phyloP scores from a whole-genome alignment of 345 rosid genomes.

The Salix exigua region DNA sequence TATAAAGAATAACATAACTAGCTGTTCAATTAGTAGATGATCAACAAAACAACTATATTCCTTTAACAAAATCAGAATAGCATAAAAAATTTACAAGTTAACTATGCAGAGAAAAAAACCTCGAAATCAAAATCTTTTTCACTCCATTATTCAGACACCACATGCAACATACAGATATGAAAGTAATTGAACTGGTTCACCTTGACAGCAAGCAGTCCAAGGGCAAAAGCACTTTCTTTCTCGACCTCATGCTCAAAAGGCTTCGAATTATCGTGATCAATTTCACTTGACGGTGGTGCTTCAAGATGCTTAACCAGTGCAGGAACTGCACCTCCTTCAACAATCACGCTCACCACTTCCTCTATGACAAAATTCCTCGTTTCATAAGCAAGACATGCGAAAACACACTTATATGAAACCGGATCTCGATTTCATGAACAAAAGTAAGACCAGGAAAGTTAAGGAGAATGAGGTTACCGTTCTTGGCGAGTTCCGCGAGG shows the following conservation, averaged over 20 bases:
- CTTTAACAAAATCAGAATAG: background rate
- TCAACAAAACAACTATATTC: background rate
- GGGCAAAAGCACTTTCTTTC: slow-evolving; percentile 96
- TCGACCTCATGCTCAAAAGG: slow-evolving; percentile 97
- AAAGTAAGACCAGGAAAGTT: background rate
- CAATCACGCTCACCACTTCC: slow-evolving; percentile 91
- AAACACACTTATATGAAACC: background rate
- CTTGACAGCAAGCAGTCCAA: slow-evolving; percentile 97
- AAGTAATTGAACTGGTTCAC: slow-evolving; percentile 27
- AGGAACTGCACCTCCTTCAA: slow-evolving; percentile 94
- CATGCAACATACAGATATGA: background rate
- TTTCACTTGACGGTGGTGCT: slow-evolving; percentile 62
- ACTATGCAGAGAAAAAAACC: background rate
- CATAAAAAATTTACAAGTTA: background rate
- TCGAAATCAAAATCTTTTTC: background rate
- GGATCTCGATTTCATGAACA: background rate
- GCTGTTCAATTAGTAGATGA: background rate
- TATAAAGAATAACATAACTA: background rate
- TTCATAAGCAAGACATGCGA: slow-evolving; percentile 1
- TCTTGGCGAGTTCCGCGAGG: slow-evolving; percentile 96
- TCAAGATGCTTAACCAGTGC: slow-evolving; percentile 89
- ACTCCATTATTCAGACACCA: slow-evolving; percentile 2
- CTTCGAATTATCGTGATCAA: slow-evolving; percentile 35
- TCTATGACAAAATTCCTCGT: slow-evolving; percentile 38
- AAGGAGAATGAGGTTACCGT: slow-evolving; percentile 43